These are phyloP conservation scores for Daldinia eschscholtzii DNA, from an alignment of 2,329 filamentous ascomycete species.

Conservation along the genomic window DNA sequence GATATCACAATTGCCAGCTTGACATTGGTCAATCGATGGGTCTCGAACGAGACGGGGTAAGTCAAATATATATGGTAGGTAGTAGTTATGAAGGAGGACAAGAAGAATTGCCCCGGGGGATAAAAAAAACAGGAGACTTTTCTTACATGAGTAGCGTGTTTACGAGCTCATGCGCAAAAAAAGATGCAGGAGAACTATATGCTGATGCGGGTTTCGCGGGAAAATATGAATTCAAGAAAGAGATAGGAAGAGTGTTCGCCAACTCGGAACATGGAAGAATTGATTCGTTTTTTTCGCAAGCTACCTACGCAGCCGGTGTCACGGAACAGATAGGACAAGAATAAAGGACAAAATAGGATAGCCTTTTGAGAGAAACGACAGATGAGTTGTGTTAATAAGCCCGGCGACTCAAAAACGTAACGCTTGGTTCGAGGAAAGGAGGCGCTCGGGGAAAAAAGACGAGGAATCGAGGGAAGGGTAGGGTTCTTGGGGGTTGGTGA, in stretches of 20 bases:
- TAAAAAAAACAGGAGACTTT: conserved; percentile 29
- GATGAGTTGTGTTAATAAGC: conserved; percentile 7
- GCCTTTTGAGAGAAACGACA: conserved; percentile 24
- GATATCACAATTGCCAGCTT: conserved; percentile 46
- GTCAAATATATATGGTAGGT: conserved; percentile 30
- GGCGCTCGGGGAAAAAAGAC: conserved; percentile 21
- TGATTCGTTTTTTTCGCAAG: conserved; percentile 6
- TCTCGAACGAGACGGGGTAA: conserved; percentile 27
- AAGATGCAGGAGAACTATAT: conserved; percentile 2
- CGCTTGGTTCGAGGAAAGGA: conserved; percentile 23
- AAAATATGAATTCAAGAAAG: conserved; percentile 24
- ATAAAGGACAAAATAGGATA: conserved; percentile 16
- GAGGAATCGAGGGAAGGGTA: conserved; percentile 36
- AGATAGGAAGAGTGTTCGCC: background rate
- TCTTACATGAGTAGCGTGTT: conserved; percentile 35
- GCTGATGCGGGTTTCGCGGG: conserved; percentile 21
- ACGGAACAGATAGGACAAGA: conserved; percentile 22
- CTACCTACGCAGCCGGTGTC: conserved; percentile 11
- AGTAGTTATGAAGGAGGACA: conserved; percentile 14
- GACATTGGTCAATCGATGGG: conserved; percentile 48
- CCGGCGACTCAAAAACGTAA: background rate
- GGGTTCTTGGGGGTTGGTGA: conserved; percentile 27
- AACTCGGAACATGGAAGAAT: conserved; percentile 2
- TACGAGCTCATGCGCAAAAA: conserved; percentile 24
- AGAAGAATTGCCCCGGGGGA: conserved; percentile 16